Evolutionary conservation across 1,284 basidiomycete species (phyloP), one percentile per base, ranked within the genome.

Genomic region (Hemileia vastatrix): DNA sequence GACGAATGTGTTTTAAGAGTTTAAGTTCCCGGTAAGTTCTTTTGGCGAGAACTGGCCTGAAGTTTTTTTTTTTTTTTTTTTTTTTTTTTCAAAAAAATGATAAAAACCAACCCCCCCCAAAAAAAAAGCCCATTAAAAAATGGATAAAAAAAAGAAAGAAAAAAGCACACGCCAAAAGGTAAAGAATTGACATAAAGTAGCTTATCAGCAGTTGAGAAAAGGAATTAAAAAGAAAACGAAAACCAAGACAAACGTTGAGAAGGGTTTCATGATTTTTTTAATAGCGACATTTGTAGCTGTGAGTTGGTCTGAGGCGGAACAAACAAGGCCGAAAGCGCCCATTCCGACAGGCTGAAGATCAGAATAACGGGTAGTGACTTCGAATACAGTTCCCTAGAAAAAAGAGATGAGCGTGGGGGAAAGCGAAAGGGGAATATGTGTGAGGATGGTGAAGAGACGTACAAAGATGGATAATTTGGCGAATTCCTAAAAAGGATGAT

Each of bases 301-400:
- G 57, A 98, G 83, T 79, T 97, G 92, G 77, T 98, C 95, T 78
- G 95, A 97, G 51, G 94, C 92, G 18, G 94, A 97, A 76, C 92
- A 96, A 54, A 96, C 92, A 64, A 96, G 87, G 66, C 92, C 92
- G 74, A 95, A 95, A 49, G 92, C 92, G 68, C 92, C 94, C 94
- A 98, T 98, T 77, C 94, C 95, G 52, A 98, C 94, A n/a, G 94
- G 94, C 77, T 98, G 95, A 23, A 99, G 85, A 80, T 98, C 94
- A 76, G 95, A 88, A 89, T 99, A 99, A 72, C 94, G 85, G 64
- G 91, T 95, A 18, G 92, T 95, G 59, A 96, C 92, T 85, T 96
- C 77, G 64, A 75, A 78, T 64, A 78, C 76, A 6, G 72, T 73
- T 31, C 64, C 60, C 59, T 61, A 47, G 13, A 3, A 19, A 27